phyloP scores from a whole-genome alignment of 768 basidiomycete species.

The Thelephora ganbajun region DNA sequence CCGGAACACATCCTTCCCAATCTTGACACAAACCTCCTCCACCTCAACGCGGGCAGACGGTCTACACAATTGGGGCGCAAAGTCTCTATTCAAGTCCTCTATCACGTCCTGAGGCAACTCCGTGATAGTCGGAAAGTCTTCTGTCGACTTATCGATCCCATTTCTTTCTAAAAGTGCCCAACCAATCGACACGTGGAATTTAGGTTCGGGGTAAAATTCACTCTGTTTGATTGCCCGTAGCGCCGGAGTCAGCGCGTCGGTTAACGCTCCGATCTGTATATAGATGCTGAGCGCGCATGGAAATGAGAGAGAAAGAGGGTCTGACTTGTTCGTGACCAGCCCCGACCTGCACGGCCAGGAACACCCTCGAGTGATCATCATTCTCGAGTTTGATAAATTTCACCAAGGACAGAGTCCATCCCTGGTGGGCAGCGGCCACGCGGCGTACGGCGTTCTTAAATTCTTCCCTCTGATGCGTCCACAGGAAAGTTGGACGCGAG shows the following conservation, averaged over 20 bases:
- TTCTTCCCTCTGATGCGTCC: slow-evolving; percentile 66
- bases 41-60: slow-evolving; percentile 37
- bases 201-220: slow-evolving; percentile 65
- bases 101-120: slow-evolving; percentile 36
- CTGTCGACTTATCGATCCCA: slow-evolving; percentile 4
- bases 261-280: slow-evolving; percentile 2
- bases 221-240: slow-evolving; percentile 54
- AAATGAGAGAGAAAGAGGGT: background rate
- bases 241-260: slow-evolving; percentile 41
- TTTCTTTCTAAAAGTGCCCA: slow-evolving; percentile 57
- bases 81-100: slow-evolving; percentile 32
- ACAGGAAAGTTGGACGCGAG: slow-evolving; percentile 67
- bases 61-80: slow-evolving; percentile 25
- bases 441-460: slow-evolving; percentile 47
- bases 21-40: slow-evolving; percentile 43
- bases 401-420: slow-evolving; percentile 64
- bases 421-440: slow-evolving; percentile 28
- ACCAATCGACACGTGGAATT: slow-evolving; percentile 81
- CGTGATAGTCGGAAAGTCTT: slow-evolving; percentile 33
- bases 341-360: slow-evolving; percentile 71
- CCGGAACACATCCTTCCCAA: slow-evolving; percentile 49
- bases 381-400: slow-evolving; percentile 58
- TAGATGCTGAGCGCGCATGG: background rate
- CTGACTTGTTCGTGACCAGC: slow-evolving; percentile 70
- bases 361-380: slow-evolving; percentile 70